Percentiles rank a stretch among this genome's conserved stretches.
Evolutionary conservation across 192 early-diverging fungal species (phyloP).

Genomic region (Backusella morwellensis): DNA sequence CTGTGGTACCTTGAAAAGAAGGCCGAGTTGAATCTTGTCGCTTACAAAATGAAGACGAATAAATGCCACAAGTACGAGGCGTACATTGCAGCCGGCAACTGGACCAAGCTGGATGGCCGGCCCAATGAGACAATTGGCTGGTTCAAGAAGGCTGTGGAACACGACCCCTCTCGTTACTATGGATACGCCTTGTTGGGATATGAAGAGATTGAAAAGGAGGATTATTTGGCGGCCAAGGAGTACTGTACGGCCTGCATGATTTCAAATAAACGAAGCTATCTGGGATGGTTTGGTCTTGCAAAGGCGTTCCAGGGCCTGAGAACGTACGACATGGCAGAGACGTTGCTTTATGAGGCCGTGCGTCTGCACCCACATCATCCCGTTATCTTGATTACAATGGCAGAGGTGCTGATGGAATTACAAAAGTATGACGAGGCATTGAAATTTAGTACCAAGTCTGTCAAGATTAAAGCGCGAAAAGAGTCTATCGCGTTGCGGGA

Average conservation of each 20-base stretch:
- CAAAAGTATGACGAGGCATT: constrained; percentile 12
- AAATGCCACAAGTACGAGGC: constrained; percentile 26
- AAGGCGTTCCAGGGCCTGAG: constrained; percentile 23
- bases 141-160: constrained; percentile 28
- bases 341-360: constrained; percentile 23
- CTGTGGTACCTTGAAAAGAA: constrained; percentile 31
- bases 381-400: constrained; percentile 27
- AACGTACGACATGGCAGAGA: constrained; percentile 13
- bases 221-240: constrained; percentile 25
- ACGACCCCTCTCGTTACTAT: constrained; percentile 22
- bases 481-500: background rate
- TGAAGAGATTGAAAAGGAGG: constrained; percentile 32
- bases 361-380: constrained; percentile 27
- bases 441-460: background rate
- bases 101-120: constrained; percentile 16
- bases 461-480: background rate
- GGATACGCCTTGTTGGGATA: constrained; percentile 26
- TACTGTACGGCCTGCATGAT: constrained; percentile 28
- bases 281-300: constrained; percentile 33
- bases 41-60: constrained; percentile 32
- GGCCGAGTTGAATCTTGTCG: constrained; percentile 29
- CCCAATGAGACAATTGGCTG: constrained; percentile 26
- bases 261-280: constrained; percentile 23
- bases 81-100: constrained; percentile 34
- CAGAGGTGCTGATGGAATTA: constrained; percentile 24